These are phyloP conservation scores for Coniella vitis DNA, from an alignment of 2,329 filamentous ascomycete genomes.

Conservation along the genomic window DNA sequence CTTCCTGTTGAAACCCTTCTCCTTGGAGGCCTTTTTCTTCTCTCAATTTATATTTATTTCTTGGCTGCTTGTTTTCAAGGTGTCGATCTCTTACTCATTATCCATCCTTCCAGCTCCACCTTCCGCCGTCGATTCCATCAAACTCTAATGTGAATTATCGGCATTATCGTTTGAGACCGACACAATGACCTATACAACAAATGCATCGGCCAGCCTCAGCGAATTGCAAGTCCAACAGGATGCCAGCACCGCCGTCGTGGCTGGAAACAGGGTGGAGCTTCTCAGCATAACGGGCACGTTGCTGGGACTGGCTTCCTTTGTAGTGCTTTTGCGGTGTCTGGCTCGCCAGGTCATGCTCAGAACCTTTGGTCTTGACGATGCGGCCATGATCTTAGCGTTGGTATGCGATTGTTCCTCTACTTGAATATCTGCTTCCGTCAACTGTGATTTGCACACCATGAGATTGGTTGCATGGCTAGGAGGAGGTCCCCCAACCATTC, in stretches of 20 bases:
- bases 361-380: not conserved
- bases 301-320: not conserved
- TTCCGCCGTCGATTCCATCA: not conserved
- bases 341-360: conserved; percentile 2
- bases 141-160: not conserved
- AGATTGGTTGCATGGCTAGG: too few species aligned
- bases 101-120: not conserved
- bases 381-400: not conserved
- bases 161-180: too few species aligned
- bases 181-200: not conserved
- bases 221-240: not conserved
- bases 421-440: too few species aligned
- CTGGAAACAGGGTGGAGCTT: not conserved
- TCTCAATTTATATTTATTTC: too few species aligned
- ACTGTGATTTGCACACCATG: too few species aligned
- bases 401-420: not conserved
- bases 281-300: not conserved
- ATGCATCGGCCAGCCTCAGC: not conserved
- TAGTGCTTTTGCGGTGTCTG: not conserved
- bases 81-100: too few species aligned
- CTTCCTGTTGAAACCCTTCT: too few species aligned
- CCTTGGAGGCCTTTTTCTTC: too few species aligned
- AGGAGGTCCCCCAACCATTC: too few species aligned
- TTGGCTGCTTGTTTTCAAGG: too few species aligned
- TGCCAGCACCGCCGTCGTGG: not conserved